Evolutionary conservation across 2,329 filamentous ascomycete genomes (phyloP).

Genomic region (Penicillium palitans): DNA sequence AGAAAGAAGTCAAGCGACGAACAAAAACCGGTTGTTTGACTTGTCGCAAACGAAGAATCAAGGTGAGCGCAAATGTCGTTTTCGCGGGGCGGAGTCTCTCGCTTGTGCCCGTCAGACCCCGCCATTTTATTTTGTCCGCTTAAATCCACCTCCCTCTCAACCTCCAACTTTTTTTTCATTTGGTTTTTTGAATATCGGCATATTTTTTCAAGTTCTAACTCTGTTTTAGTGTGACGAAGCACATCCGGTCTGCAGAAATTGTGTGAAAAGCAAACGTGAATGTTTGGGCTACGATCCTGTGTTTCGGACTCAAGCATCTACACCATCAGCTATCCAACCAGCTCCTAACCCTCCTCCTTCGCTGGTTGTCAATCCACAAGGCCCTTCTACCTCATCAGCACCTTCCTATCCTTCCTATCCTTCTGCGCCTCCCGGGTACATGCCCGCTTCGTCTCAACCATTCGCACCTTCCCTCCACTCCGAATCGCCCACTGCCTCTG

Average conservation of each 20-base stretch:
- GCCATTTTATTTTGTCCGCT: slow-evolving; percentile 28
- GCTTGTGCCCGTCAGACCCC: slow-evolving; percentile 32
- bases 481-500: slow-evolving; percentile 41
- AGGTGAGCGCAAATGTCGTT: slow-evolving; percentile 53
- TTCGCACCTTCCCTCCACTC: slow-evolving; percentile 42
- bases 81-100: slow-evolving; percentile 28
- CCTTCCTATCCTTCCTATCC: slow-evolving; percentile 40
- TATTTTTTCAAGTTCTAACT: slow-evolving; percentile 18
- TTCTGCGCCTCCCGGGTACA: slow-evolving; percentile 42
- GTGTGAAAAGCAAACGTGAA: slow-evolving; percentile 67
- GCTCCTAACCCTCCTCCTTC: slow-evolving; percentile 48
- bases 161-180: slow-evolving; percentile 13
- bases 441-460: slow-evolving; percentile 41
- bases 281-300: slow-evolving; percentile 69
- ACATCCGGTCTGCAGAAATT: slow-evolving; percentile 80
- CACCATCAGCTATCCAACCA: slow-evolving; percentile 68
- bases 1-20: slow-evolving; percentile 72
- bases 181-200: not conserved
- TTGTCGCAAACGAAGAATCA: slow-evolving; percentile 67
- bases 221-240: slow-evolving; percentile 82
- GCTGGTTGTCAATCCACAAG: slow-evolving; percentile 43
- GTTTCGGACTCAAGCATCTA: slow-evolving; percentile 68
- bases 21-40: slow-evolving; percentile 73
- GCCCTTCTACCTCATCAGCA: slow-evolving; percentile 30
- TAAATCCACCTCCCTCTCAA: slow-evolving; percentile 17